Evolutionary conservation across 768 basidiomycete genomes (phyloP), one percentile per base, ranked within the genome.

Genomic region (Cystobasidium tubakii): DNA sequence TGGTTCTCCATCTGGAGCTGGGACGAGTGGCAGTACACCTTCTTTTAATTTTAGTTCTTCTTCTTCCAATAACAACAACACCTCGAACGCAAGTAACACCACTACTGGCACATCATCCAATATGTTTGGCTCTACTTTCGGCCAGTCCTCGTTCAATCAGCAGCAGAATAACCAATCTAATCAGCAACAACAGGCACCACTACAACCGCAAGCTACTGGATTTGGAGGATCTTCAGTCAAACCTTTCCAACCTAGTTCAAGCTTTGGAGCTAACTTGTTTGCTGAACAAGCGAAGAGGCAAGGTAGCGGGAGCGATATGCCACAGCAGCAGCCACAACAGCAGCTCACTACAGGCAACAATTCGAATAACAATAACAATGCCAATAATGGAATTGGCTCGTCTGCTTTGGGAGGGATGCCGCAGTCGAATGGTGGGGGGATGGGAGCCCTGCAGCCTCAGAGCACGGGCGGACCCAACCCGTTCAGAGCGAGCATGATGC

Each of bases 191-290:
- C 10, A 53, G 27, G 1, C 27, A 12, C 65, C 50, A 31, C 21
- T 65, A 36, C 66, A 66, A 36, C 75, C 54, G 2, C 75, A 67
- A 62, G 25, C 64, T 21, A 74, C 74, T 10, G 75, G 75, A 29
- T 74, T 75, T 27, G 73, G 66, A 15, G 75, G 73, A 25, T 76
- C 76, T 7, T 42, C 34, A n/a, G 73, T 77, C 17, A 74, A 75
- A 54, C 74, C 79, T 2, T 79, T 80, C 77, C 76, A 78, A 64
- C 79, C 79, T 15, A 66, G 74, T 0, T 77, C 76, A 0, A 73
- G 75, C 2, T 80, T 80, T 65, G 79, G 79, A 36, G 66, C 75
- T n/a, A 75, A 64, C 23, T 33, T 75, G 53, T 73, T 29, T 31
- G 69, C 69, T 29, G 69, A 71, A 27, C 69, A 71, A 62, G 69